Conservation (phyloP, 305 asterid species). For the Striga hermonthica region DNA sequence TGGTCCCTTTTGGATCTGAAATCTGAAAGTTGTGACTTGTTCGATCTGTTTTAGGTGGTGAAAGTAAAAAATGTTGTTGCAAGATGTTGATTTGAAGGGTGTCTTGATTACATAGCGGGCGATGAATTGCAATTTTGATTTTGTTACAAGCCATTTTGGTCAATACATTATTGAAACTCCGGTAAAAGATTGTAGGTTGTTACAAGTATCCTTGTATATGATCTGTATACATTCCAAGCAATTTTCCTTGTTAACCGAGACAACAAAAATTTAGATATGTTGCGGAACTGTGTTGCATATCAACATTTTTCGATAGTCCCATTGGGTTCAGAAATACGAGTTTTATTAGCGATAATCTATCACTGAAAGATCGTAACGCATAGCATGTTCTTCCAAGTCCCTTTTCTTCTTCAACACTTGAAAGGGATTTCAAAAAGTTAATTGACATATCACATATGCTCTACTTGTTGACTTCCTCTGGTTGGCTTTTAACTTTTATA, state of each 20-base stretch:
- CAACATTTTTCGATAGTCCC: background rate
- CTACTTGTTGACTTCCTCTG: slow-evolving; percentile 25
- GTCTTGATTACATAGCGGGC: slow-evolving; percentile 33
- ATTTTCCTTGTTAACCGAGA: background rate
- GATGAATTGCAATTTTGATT: background rate
- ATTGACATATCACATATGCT: slow-evolving; percentile 1
- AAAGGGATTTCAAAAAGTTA: slow-evolving; percentile 2
- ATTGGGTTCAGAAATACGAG: slow-evolving; percentile 3
- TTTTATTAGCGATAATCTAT: slow-evolving; percentile 1
- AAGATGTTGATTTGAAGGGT: slow-evolving; percentile 36
- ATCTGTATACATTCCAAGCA: background rate
- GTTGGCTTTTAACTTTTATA: slow-evolving; percentile 35
- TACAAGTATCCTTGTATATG: too few relatives aligned
- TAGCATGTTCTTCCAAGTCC: slow-evolving; percentile 2
- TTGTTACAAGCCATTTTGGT: background rate
- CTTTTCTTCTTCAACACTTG: slow-evolving; percentile 4
- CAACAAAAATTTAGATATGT: background rate
- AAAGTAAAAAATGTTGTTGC: slow-evolving; percentile 23
- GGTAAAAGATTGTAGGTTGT: too few relatives aligned
- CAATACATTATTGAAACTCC: background rate
- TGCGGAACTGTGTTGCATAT: background rate
- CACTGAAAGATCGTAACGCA: background rate
- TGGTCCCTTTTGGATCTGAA: slow-evolving; percentile 33
- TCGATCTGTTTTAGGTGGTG: slow-evolving; percentile 42
- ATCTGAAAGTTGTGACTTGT: slow-evolving; percentile 45